Conservation (phyloP, 2,329 filamentous ascomycete species). For the Neofusicoccum laricinum region DNA sequence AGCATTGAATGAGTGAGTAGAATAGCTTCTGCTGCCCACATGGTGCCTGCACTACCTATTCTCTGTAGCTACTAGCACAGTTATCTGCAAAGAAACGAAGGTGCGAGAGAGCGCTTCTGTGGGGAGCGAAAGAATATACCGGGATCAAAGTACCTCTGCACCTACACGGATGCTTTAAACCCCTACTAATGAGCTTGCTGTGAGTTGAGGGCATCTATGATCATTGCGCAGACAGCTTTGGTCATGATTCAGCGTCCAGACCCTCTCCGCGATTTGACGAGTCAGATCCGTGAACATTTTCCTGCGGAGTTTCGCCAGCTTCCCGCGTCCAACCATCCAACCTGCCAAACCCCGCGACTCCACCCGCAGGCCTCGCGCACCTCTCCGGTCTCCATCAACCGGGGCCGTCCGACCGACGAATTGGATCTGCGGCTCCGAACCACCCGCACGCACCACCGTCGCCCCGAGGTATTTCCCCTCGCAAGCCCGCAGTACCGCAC, state of each 20-base stretch:
- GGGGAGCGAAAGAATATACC: too few relatives aligned
- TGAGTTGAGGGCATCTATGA: too few relatives aligned
- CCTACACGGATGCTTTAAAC: too few relatives aligned
- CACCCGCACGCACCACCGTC: too few relatives aligned
- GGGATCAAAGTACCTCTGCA: too few relatives aligned
- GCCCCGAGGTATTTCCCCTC: too few relatives aligned
- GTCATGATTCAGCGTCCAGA: not conserved
- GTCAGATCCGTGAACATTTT: conserved; percentile 8
- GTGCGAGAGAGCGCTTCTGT: not conserved
- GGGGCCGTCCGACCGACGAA: not conserved
- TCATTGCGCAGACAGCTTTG: too few relatives aligned
- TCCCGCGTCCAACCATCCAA: not conserved
- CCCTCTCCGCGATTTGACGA: not conserved
- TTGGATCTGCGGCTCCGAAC: not conserved
- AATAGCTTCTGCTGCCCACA: not conserved
- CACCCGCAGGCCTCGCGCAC: not conserved
- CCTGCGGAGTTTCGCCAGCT: not conserved
- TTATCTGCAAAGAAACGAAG: too few relatives aligned
- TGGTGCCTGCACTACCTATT: not conserved
- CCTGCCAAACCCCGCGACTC: not conserved
- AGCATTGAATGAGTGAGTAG: not conserved
- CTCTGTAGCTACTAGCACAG: not conserved
- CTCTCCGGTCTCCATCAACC: not conserved
- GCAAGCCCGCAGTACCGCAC: too few relatives aligned
- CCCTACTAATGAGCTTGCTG: too few relatives aligned